Conservation (phyloP, 345 rosid genomes). For the Dipteronia dyeriana region DNA sequence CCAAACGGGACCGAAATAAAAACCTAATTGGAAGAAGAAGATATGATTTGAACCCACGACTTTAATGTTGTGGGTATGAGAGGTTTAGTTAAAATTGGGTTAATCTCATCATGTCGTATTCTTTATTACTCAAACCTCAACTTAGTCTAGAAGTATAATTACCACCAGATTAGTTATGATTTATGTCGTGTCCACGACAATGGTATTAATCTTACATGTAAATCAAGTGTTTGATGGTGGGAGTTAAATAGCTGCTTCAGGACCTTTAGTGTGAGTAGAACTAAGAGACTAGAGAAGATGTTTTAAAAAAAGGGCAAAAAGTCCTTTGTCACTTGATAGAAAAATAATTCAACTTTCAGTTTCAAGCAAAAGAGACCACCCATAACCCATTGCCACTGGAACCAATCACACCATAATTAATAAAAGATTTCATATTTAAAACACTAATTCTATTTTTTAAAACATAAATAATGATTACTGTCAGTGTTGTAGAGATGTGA, state of each 20-base stretch:
- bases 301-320: slow-evolving; percentile 1
- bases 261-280: neutral
- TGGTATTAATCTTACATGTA: too few relatives aligned
- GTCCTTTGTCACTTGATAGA: slow-evolving; percentile 4
- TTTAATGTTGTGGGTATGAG: too few relatives aligned
- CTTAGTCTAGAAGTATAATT: too few relatives aligned
- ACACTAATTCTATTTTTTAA: neutral
- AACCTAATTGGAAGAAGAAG: too few relatives aligned
- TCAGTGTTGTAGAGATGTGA: slow-evolving; percentile 19
- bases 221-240: neutral
- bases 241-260: neutral
- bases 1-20: too few relatives aligned
- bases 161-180: too few relatives aligned
- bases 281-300: neutral
- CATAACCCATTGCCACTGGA: neutral
- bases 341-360: neutral
- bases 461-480: neutral
- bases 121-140: too few relatives aligned
- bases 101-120: too few relatives aligned
- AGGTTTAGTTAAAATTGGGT: too few relatives aligned
- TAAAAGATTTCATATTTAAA: neutral
- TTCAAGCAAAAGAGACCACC: neutral
- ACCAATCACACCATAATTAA: slow-evolving; percentile 11
- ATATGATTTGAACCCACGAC: too few relatives aligned
- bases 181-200: too few relatives aligned